Evolutionary conservation across 2,329 filamentous ascomycete species (phyloP).

Genomic region (Daldinia sp.): DNA sequence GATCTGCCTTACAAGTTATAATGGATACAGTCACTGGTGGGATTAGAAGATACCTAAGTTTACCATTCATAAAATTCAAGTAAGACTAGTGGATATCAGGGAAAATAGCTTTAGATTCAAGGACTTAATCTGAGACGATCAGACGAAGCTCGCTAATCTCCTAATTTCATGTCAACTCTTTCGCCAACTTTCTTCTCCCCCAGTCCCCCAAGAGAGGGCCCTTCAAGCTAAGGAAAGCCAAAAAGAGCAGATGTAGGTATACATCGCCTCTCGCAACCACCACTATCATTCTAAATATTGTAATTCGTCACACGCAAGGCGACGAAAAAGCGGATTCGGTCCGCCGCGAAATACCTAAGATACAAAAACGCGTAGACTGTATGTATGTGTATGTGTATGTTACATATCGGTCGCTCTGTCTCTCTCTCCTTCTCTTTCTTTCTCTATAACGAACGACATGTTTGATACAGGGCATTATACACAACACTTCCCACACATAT

Average conservation of each 20-base stretch:
- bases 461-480: conserved; percentile 22
- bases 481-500: conserved; percentile 24
- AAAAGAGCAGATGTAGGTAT: not conserved
- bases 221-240: conserved; percentile 15
- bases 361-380: conserved; percentile 9
- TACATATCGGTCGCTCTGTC: not conserved
- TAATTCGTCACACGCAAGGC: conserved; percentile 15
- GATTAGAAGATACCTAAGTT: not conserved
- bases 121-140: conserved; percentile 19
- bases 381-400: conserved; percentile 2
- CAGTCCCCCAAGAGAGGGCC: conserved; percentile 6
- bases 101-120: conserved; percentile 31
- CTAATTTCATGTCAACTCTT: conserved; percentile 2
- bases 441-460: not conserved
- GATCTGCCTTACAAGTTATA: no score
- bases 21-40: no score
- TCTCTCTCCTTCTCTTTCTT: not conserved
- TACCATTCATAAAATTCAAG: not conserved
- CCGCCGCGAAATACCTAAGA: conserved; percentile 14
- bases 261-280: conserved; percentile 7
- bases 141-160: conserved; percentile 21
- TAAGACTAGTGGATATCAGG: conserved; percentile 15
- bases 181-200: conserved; percentile 4
- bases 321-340: conserved; percentile 15
- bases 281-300: conserved; percentile 15